Percentiles rank a stretch among this genome's conserved stretches.
Conservation (phyloP, 306 rosid species). For the Psophocarpus tetragonolobus region DNA sequence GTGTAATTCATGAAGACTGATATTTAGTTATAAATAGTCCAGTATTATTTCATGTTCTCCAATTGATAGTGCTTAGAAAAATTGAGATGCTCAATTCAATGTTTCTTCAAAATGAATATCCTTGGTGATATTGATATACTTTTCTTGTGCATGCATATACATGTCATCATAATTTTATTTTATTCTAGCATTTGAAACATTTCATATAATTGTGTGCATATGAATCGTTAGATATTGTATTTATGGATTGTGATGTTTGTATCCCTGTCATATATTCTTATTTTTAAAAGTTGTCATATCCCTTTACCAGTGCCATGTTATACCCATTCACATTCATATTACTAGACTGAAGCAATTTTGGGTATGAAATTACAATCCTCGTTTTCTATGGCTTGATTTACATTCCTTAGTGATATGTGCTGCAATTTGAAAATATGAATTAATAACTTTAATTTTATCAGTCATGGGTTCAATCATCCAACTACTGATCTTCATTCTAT, state of each 20-base stretch:
- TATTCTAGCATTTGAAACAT: background rate
- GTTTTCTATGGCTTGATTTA: background rate
- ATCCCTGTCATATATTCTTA: background rate
- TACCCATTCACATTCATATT: background rate
- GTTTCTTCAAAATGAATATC: background rate
- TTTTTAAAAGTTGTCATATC: background rate
- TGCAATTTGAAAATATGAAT: background rate
- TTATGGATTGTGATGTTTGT: background rate
- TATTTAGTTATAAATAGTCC: background rate
- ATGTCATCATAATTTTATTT: background rate
- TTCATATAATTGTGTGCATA: background rate
- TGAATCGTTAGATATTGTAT: background rate
- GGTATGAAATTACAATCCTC: background rate
- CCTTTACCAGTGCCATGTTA: background rate
- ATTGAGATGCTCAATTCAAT: background rate
- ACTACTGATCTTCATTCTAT: background rate
- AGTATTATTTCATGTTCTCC: background rate
- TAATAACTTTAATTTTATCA: background rate
- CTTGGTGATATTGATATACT: background rate
- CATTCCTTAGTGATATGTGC: background rate
- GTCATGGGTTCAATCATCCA: background rate
- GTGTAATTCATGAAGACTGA: background rate
- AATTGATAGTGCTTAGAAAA: background rate
- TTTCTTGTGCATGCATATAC: background rate
- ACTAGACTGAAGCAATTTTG: constrained; percentile 6